Base-by-base conservation (phyloP, 2,329 filamentous ascomycete species). In the Cytospora schulzeri region DNA sequence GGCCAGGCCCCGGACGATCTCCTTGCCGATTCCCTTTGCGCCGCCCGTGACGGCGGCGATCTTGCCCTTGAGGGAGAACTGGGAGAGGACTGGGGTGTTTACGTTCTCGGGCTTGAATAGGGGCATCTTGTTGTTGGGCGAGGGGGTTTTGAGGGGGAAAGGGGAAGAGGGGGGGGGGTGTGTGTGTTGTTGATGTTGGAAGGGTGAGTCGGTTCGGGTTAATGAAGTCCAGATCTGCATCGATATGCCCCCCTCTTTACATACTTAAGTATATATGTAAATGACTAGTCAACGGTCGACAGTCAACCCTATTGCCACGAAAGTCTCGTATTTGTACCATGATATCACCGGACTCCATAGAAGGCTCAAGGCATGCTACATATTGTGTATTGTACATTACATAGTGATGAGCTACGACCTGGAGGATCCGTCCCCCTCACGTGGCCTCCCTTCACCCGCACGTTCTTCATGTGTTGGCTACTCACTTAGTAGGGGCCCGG, bases 41-140 rank as follows among this genome's bases (percentile, higher is more conserved):
- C 78, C 80, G 24, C 80, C 80, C 1, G 80, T 82, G 6, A 82
- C 74, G 17, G 81, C 71, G 11, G 79, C 78, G 5, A 77, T 80
- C 50, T 78, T 76, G 24, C 78, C 78, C 69, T 77, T 73, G n/a
- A 82, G 72, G 2, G 78, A 80, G 68, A 82, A 81, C 74, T 79
- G 50, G 14, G n/a, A 58, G 14, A 67, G 58, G 2, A 67, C 65
- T 7, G 62, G 58, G 33, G 53, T 50, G 48, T 67, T 65, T 50
- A 54, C 22, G 35, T 67, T 45, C 14, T 29, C 24, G 28, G 57
- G 67, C 63, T 69, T 51, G 33, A 51, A 67, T 35, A 56, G 62
- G 41, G 65, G 82, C 59, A 80, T 86, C n/a, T n/a, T n/a, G n/a
- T n/a, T n/a, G n/a, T n/a, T n/a, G n/a, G n/a, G n/a, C n/a, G 19